phyloP scores from a whole-genome alignment of 1,284 basidiomycete species.

The Trichosporon sp. region DNA sequence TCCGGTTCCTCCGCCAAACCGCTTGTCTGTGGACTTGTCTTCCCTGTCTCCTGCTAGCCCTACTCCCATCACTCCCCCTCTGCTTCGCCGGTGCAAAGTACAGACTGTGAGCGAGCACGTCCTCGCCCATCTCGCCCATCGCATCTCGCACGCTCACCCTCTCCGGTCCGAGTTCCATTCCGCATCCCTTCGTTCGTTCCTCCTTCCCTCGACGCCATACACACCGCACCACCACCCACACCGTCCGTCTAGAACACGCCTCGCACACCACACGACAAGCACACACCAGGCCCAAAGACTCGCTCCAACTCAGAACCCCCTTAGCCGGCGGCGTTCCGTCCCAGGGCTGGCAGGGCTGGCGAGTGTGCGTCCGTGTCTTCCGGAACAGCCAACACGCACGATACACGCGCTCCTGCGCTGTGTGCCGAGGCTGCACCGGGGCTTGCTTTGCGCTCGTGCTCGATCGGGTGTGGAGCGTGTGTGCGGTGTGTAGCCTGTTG shows the following conservation, averaged over 20 bases:
- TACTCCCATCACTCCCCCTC: too few species aligned
- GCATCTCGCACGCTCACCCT: not conserved
- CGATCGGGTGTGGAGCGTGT: slow-evolving; percentile 3
- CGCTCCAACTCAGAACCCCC: not conserved
- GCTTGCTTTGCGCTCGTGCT: not conserved
- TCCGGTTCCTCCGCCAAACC: too few species aligned
- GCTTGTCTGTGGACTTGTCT: too few species aligned
- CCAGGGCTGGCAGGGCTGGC: not conserved
- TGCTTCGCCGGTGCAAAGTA: too few species aligned
- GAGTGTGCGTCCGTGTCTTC: not conserved
- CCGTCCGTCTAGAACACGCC: not conserved
- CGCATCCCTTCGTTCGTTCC: too few species aligned
- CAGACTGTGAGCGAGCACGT: not conserved
- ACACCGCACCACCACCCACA: not conserved
- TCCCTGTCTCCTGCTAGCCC: too few species aligned
- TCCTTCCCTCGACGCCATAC: slow-evolving; percentile 1
- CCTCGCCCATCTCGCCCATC: not conserved
- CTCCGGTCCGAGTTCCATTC: not conserved
- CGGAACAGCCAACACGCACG: slow-evolving; percentile 7
- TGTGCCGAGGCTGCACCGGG: too few species aligned
- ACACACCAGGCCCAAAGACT: not conserved
- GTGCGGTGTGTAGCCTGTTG: not conserved
- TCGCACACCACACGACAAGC: not conserved
- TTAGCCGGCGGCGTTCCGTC: too few species aligned
- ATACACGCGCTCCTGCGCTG: not conserved